Percentiles rank a stretch among this genome's conserved stretches.
These are phyloP conservation scores for Aeschynomene evenia DNA, from an alignment of 306 rosid species.

Conservation along the genomic window DNA sequence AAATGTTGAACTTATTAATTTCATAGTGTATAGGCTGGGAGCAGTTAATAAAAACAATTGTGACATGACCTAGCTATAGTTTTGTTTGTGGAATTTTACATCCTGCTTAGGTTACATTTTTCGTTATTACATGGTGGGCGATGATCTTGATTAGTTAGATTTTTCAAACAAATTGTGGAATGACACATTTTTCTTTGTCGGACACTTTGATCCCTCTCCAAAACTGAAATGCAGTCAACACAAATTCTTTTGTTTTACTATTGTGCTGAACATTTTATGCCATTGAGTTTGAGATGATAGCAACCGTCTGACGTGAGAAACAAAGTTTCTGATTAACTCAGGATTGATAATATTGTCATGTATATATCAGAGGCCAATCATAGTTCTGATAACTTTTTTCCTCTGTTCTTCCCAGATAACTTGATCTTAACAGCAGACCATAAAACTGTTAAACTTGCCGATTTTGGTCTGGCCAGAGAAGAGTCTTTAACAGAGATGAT, in stretches of 20 bases:
- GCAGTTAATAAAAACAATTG: not conserved
- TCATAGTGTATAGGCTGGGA: not conserved
- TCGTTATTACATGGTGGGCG: not conserved
- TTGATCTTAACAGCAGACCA: conserved; percentile 80
- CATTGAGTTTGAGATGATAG: conserved; percentile 9
- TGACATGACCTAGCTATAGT: not conserved
- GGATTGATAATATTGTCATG: not conserved
- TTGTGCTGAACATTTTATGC: not conserved
- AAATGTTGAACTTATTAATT: conserved; percentile 5
- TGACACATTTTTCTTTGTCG: not conserved
- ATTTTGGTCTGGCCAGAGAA: conserved; percentile 96
- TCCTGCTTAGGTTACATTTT: not conserved
- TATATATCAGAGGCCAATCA: not conserved
- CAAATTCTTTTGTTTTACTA: not conserved
- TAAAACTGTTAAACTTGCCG: conserved; percentile 81
- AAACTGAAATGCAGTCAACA: not conserved
- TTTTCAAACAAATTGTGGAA: conserved; percentile 2
- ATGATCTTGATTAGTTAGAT: conserved; percentile 2
- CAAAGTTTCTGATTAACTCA: not conserved
- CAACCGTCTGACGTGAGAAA: not conserved
- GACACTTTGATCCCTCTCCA: not conserved
- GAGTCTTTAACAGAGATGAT: conserved; percentile 95
- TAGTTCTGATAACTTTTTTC: conserved; percentile 27
- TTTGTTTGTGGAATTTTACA: conserved; percentile 12
- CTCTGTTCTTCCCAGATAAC: conserved; percentile 58